Conservation (phyloP, 768 basidiomycete species). For the Cystofilobasidium macerans region DNA sequence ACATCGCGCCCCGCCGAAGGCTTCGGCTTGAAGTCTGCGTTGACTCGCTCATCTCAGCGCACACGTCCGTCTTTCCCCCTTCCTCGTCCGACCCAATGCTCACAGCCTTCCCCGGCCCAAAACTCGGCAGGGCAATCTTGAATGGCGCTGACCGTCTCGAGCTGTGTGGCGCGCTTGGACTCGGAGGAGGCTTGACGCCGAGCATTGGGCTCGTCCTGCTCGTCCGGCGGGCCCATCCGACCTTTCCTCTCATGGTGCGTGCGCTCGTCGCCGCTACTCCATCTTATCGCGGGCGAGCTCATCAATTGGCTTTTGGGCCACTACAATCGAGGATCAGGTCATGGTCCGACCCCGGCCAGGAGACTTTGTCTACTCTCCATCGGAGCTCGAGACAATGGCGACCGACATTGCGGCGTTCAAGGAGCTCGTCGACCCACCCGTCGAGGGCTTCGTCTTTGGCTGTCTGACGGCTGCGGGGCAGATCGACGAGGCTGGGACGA, state of each 20-base stretch:
- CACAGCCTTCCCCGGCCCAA: neutral
- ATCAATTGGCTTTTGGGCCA: no score
- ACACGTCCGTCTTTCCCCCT: conserved; percentile 45
- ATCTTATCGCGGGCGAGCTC: no score
- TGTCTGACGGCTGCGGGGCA: conserved; percentile 29
- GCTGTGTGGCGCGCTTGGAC: conserved; percentile 55
- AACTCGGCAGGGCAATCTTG: conserved; percentile 48
- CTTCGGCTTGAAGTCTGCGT: conserved; percentile 57
- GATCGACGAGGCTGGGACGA: conserved; percentile 50
- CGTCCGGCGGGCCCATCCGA: conserved; percentile 1
- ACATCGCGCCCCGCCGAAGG: neutral
- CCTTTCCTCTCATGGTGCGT: conserved; percentile 36
- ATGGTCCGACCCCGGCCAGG: conserved; percentile 73
- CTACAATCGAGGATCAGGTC: no score
- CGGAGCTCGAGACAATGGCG: conserved; percentile 60
- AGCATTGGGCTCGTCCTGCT: conserved; percentile 55
- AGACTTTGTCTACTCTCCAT: conserved; percentile 61
- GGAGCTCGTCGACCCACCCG: conserved; percentile 49
- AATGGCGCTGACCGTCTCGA: conserved; percentile 67
- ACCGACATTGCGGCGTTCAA: conserved; percentile 49
- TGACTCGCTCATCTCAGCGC: conserved; percentile 62
- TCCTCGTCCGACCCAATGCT: neutral
- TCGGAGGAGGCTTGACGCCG: conserved; percentile 81
- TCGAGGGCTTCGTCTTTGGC: conserved; percentile 36
- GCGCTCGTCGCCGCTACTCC: no score